Evolutionary conservation across 495 filamentous ascomycete genomes (phyloP).

Genomic region (Hypoxylon cercidicola): DNA sequence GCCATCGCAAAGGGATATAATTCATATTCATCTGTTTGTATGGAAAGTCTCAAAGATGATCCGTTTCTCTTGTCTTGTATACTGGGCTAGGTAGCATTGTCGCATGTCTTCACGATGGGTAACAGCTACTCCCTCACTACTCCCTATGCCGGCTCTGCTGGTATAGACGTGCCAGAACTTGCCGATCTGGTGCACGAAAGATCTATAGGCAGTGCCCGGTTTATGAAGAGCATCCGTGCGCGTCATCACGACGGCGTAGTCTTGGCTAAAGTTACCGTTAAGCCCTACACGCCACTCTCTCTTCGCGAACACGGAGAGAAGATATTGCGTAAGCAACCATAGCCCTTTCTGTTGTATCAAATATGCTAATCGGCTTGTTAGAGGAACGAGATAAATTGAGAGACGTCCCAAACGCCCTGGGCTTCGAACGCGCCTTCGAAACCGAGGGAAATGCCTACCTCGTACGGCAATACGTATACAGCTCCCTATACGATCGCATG

Average conservation of each 20-base stretch:
- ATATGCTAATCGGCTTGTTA: slow-evolving; percentile 49
- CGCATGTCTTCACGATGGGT: slow-evolving; percentile 73
- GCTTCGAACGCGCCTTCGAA: slow-evolving; percentile 89
- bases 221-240: slow-evolving; percentile 96
- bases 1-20: slow-evolving; percentile 4
- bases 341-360: neutral
- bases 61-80: slow-evolving; percentile 16
- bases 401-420: slow-evolving; percentile 90
- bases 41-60: slow-evolving; percentile 34
- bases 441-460: slow-evolving; percentile 91
- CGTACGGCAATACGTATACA: slow-evolving; percentile 95
- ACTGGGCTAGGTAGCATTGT: slow-evolving; percentile 45
- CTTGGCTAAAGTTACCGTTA: slow-evolving; percentile 93
- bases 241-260: slow-evolving; percentile 89
- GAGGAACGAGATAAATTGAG: slow-evolving; percentile 82
- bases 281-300: slow-evolving; percentile 79
- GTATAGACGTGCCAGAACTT: slow-evolving; percentile 93
- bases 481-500: slow-evolving; percentile 95
- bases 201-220: slow-evolving; percentile 90
- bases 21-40: slow-evolving; percentile 4
- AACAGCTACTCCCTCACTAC: slow-evolving; percentile 95
- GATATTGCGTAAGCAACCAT: slow-evolving; percentile 70
- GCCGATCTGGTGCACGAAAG: slow-evolving; percentile 90
- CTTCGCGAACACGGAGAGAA: slow-evolving; percentile 79
- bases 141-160: slow-evolving; percentile 87